A percentile compares a stretch with the other conserved stretches of the same genome.
phyloP scores from a whole-genome alignment of 805 yeast species.

The Suhomyces sp. region DNA sequence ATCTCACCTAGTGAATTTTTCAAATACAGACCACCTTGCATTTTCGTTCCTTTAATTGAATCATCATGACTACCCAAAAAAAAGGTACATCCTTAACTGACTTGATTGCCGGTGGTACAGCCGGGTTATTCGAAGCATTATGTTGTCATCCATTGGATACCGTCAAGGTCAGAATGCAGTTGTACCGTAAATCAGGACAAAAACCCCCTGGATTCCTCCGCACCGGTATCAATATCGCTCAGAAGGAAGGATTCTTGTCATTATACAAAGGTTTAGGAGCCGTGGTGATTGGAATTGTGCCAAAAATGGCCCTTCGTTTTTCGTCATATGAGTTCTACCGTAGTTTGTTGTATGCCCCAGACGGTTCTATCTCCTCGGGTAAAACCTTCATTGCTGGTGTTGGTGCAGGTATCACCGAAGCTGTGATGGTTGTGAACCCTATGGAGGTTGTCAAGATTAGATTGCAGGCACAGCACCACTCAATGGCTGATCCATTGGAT shows the following conservation, averaged over 20 bases:
- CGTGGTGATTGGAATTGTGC: slow-evolving; percentile 94
- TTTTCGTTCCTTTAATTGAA: not conserved
- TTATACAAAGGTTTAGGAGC: slow-evolving; percentile 96
- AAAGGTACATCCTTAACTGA: slow-evolving; percentile 52
- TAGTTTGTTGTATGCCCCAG: slow-evolving; percentile 57
- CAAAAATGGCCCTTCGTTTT: slow-evolving; percentile 97
- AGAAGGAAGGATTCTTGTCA: slow-evolving; percentile 79
- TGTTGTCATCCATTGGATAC: slow-evolving; percentile 98
- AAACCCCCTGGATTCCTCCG: slow-evolving; percentile 83
- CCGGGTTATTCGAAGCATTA: slow-evolving; percentile 96
- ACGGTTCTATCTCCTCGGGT: slow-evolving; percentile 67
- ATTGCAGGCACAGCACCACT: slow-evolving; percentile 91
- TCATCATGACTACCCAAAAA: slow-evolving; percentile 17
- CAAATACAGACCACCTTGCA: not conserved
- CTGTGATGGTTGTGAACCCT: slow-evolving; percentile 91
- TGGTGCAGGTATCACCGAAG: slow-evolving; percentile 96
- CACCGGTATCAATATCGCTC: slow-evolving; percentile 77
- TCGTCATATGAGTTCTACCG: slow-evolving; percentile 91
- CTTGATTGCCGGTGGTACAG: slow-evolving; percentile 91
- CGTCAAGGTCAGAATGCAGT: slow-evolving; percentile 95
- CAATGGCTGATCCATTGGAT: slow-evolving; percentile 78
- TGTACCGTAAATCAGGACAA: slow-evolving; percentile 66
- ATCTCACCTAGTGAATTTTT: not conserved
- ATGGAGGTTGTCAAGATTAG: slow-evolving; percentile 97
- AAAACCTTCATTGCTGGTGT: slow-evolving; percentile 89